phyloP scores from a whole-genome alignment of 257 asterid genomes.

The Striga asiatica region DNA sequence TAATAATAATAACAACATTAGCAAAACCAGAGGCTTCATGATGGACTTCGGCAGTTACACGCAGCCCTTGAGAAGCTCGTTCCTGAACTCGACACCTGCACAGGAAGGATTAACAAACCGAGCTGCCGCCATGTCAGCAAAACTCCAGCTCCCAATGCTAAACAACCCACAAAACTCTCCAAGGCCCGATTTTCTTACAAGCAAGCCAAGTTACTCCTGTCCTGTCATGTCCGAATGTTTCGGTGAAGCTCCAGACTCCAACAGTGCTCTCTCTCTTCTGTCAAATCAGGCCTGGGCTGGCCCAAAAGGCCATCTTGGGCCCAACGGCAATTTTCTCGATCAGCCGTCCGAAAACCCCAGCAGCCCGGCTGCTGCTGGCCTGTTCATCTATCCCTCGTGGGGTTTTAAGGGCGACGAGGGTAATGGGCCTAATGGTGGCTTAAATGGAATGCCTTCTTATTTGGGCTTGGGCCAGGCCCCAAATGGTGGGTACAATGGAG shows the following conservation, averaged over 20 bases:
- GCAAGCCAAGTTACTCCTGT: conserved; percentile 24
- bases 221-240: conserved; percentile 41
- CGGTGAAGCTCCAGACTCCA: conserved; percentile 42
- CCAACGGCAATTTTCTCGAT: conserved; percentile 22
- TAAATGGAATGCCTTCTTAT: conserved; percentile 43
- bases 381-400: conserved; percentile 35
- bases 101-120: conserved; percentile 27
- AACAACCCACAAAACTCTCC: conserved; percentile 36
- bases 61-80: conserved; percentile 28
- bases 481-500: conserved; percentile 31
- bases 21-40: conserved; percentile 52
- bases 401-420: conserved; percentile 32
- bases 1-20: conserved; percentile 24
- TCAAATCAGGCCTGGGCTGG: conserved; percentile 75
- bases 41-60: conserved; percentile 54
- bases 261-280: conserved; percentile 99
- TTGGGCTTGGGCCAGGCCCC: conserved; percentile 43
- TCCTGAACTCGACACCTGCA: conserved; percentile 37
- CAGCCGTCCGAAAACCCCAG: conserved; percentile 36
- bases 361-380: conserved; percentile 29
- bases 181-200: conserved; percentile 29
- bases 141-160: conserved; percentile 46
- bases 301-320: conserved; percentile 50
- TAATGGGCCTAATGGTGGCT: conserved; percentile 7
- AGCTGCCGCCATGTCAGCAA: conserved; percentile 24